Conservation (phyloP, 768 basidiomycete species). For the Tricholoma furcatifolium region DNA sequence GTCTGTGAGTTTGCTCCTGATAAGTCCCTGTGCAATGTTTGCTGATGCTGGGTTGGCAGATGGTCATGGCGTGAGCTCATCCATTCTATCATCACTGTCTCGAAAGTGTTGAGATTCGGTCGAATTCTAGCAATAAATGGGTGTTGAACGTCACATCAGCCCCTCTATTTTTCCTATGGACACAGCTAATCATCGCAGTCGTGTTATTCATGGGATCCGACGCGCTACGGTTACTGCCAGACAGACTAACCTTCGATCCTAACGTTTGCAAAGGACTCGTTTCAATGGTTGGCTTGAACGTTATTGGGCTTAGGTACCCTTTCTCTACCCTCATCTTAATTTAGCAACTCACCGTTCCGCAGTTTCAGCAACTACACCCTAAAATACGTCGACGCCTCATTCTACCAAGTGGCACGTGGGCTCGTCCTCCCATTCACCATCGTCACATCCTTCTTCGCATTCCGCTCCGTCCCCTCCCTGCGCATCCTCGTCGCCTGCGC, state of each 20-base stretch:
- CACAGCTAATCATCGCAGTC: slow-evolving; percentile 79
- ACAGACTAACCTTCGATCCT: slow-evolving; percentile 64
- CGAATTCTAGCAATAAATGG: slow-evolving; percentile 76
- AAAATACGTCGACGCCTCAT: slow-evolving; percentile 92
- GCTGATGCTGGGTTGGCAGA: slow-evolving; percentile 40
- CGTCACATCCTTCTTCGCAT: slow-evolving; percentile 75
- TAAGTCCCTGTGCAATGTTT: not conserved
- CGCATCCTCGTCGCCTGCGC: slow-evolving; percentile 73
- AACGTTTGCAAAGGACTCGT: slow-evolving; percentile 68
- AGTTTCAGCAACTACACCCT: slow-evolving; percentile 90
- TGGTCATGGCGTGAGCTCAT: slow-evolving; percentile 80
- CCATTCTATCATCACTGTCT: slow-evolving; percentile 1
- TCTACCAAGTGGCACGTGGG: slow-evolving; percentile 95
- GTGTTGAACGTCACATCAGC: slow-evolving; percentile 72
- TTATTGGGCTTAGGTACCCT: slow-evolving; percentile 76
- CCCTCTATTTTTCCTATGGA: slow-evolving; percentile 86
- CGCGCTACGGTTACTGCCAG: slow-evolving; percentile 59
- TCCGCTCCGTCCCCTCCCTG: slow-evolving; percentile 73
- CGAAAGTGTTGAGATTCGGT: not conserved
- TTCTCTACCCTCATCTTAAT: not conserved
- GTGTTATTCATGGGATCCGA: slow-evolving; percentile 69
- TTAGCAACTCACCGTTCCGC: slow-evolving; percentile 2
- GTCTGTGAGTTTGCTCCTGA: slow-evolving; percentile 54
- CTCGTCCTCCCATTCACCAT: slow-evolving; percentile 94
- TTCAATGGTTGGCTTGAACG: slow-evolving; percentile 75